A percentile compares a stretch with the other conserved stretches of the same genome.
phyloP scores from a whole-genome alignment of 2,329 filamentous ascomycete genomes.

The Talaromyces rugulosus region DNA sequence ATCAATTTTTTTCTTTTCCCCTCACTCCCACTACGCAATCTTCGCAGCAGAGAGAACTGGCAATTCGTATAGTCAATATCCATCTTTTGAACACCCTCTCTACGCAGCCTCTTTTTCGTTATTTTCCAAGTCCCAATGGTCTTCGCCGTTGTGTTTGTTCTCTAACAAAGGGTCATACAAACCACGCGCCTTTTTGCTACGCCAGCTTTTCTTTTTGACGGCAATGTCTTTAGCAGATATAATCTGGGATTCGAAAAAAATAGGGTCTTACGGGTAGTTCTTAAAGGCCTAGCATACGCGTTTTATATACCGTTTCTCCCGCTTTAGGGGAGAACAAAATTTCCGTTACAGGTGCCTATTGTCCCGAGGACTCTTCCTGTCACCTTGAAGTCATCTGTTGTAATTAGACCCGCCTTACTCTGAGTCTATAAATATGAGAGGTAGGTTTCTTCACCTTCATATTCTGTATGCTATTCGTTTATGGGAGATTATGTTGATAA shows the following conservation, averaged over 20 bases:
- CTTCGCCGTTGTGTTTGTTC: neutral
- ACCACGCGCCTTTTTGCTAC: neutral
- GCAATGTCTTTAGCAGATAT: neutral
- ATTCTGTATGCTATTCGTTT: neutral
- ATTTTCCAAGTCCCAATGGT: neutral
- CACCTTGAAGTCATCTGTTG: neutral
- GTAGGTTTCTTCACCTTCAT: neutral
- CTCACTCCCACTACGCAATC: neutral
- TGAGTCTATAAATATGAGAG: neutral
- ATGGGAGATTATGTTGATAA: neutral
- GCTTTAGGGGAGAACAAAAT: no score
- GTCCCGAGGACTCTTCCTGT: neutral
- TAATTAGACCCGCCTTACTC: neutral
- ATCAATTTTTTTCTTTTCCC: neutral
- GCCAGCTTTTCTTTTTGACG: neutral
- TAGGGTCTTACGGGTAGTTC: slow-evolving; percentile 2
- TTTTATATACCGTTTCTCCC: neutral
- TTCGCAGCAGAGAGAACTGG: neutral
- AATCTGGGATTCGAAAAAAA: neutral
- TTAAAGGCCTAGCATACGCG: neutral
- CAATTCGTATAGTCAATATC: neutral
- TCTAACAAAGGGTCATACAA: neutral
- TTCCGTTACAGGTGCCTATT: neutral
- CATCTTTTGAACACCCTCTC: neutral
- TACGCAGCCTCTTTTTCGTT: neutral